Percentiles rank a stretch among this genome's conserved stretches.
phyloP scores from a whole-genome alignment of 495 filamentous ascomycete species.

The Neurospora discreta region DNA sequence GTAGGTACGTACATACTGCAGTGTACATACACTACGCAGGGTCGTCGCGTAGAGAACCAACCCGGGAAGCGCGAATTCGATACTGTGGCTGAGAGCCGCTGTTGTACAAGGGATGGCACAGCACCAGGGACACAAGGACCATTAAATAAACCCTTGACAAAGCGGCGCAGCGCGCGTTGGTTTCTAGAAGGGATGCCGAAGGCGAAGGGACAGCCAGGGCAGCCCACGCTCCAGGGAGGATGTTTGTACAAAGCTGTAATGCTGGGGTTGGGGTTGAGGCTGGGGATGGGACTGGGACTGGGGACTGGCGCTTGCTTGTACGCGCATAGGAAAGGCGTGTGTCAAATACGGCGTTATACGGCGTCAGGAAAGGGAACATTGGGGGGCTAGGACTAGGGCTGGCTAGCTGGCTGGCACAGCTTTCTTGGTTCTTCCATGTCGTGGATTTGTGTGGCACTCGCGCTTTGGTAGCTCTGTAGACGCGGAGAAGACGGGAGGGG shows the following conservation, averaged over 20 bases:
- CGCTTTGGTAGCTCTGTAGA: neutral
- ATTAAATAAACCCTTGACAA: neutral
- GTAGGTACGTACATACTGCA: neutral
- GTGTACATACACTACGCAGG: neutral
- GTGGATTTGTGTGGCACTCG: neutral
- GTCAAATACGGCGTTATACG: neutral
- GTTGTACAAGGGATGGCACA: neutral
- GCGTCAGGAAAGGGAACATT: neutral
- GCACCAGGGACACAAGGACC: neutral
- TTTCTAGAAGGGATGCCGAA: neutral
- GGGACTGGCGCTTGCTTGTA: neutral
- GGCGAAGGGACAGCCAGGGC: neutral
- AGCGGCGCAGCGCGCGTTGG: neutral
- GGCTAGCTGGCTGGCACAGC: neutral
- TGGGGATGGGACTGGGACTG: neutral
- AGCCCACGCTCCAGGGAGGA: neutral
- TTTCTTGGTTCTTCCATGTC: neutral
- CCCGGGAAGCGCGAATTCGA: neutral
- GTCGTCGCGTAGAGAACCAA: neutral
- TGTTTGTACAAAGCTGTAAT: neutral
- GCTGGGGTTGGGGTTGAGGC: neutral
- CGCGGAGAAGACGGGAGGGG: neutral
- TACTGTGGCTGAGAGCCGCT: neutral
- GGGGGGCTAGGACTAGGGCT: neutral
- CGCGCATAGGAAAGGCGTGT: neutral